These are phyloP conservation scores for Annulohypoxylon stygium DNA, from an alignment of 495 filamentous ascomycete genomes.

Conservation along the genomic window DNA sequence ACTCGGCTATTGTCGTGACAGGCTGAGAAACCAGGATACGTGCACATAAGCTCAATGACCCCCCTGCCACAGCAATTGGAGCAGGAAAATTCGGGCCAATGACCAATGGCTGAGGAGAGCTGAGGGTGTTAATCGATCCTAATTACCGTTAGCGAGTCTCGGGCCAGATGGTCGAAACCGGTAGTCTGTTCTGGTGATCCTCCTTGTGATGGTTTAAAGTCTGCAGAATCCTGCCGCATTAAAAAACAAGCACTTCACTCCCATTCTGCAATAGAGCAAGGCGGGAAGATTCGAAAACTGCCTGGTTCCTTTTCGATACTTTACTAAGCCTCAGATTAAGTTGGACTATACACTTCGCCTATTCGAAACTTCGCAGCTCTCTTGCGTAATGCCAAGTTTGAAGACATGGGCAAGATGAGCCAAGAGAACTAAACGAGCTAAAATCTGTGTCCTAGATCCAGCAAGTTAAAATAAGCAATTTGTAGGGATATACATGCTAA, in stretches of 20 bases:
- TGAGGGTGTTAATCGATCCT: slow-evolving; percentile 29
- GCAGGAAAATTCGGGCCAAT: slow-evolving; percentile 2
- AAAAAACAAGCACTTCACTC: neutral
- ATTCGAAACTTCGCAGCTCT: neutral
- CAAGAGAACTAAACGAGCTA: neutral
- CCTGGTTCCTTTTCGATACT: slow-evolving; percentile 5
- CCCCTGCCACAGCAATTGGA: slow-evolving; percentile 14
- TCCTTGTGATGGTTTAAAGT: slow-evolving; percentile 19
- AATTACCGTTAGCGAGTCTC: neutral
- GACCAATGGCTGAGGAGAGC: slow-evolving; percentile 16
- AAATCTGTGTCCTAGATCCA: neutral
- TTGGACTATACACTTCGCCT: slow-evolving; percentile 6
- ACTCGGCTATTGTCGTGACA: slow-evolving; percentile 9
- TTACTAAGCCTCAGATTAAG: slow-evolving; percentile 19
- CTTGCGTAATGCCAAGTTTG: neutral
- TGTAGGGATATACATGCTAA: slow-evolving; percentile 1
- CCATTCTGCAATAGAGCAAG: neutral
- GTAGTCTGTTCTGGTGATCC: slow-evolving; percentile 10
- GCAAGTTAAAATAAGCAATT: neutral
- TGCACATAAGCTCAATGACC: slow-evolving; percentile 7
- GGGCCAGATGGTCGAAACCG: neutral
- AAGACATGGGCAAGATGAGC: slow-evolving; percentile 8
- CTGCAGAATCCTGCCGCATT: slow-evolving; percentile 17
- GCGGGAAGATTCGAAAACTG: neutral
- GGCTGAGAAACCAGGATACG: slow-evolving; percentile 11